phyloP scores from a whole-genome alignment of 1,284 basidiomycete species.

The Cutaneotrichosporon sp. region DNA sequence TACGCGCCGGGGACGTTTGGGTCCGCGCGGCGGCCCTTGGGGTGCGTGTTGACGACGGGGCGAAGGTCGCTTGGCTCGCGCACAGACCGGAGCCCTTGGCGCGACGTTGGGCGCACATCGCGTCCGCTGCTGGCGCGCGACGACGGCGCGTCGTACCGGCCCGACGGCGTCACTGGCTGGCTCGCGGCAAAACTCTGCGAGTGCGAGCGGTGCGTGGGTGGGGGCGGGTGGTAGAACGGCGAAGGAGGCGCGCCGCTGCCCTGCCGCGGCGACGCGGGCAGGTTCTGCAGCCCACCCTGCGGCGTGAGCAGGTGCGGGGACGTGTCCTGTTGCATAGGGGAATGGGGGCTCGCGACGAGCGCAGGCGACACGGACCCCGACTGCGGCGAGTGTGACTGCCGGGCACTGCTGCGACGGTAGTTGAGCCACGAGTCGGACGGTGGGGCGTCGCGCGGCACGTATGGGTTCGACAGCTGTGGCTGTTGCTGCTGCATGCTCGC shows the following conservation, averaged over 20 bases:
- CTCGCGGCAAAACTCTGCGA: slow-evolving; percentile 31
- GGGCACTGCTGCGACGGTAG: slow-evolving; percentile 12
- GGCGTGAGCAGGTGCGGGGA: slow-evolving; percentile 21
- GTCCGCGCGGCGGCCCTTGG: slow-evolving; percentile 41
- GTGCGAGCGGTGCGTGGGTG: slow-evolving; percentile 12
- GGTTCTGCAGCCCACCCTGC: slow-evolving; percentile 5
- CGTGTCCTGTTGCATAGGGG: slow-evolving; percentile 30
- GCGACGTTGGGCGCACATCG: slow-evolving; percentile 4
- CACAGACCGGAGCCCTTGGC: slow-evolving; percentile 39
- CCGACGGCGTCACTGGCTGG: slow-evolving; percentile 36
- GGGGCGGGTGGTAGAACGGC: neutral
- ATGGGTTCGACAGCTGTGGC: slow-evolving; percentile 27
- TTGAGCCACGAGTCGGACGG: slow-evolving; percentile 14
- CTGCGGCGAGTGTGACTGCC: slow-evolving; percentile 22
- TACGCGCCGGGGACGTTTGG: slow-evolving; percentile 39
- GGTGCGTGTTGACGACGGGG: slow-evolving; percentile 31
- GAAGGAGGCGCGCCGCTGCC: neutral
- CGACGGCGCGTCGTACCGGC: slow-evolving; percentile 5
- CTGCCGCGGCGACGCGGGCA: slow-evolving; percentile 7
- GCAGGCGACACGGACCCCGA: slow-evolving; percentile 35
- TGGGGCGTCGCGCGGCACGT: slow-evolving; percentile 27
- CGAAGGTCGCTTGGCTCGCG: slow-evolving; percentile 35
- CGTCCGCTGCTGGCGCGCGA: neutral
- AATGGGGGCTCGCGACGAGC: slow-evolving; percentile 25
- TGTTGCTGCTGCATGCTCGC: neutral